These are phyloP conservation scores for Leccinum barrowsii DNA, from an alignment of 768 basidiomycete species.

Conservation along the genomic window DNA sequence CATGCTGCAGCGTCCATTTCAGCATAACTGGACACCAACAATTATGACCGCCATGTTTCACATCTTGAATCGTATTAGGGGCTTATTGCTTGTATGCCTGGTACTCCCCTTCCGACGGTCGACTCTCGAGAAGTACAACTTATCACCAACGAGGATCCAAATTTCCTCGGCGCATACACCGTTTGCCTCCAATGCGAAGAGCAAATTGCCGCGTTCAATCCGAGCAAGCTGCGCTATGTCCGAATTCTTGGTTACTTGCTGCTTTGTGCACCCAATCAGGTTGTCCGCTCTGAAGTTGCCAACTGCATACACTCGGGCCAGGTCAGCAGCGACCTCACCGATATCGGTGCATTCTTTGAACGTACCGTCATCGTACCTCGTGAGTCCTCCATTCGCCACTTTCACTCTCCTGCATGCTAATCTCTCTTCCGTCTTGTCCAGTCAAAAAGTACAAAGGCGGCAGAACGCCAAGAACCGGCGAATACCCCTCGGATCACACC, in stretches of 20 bases:
- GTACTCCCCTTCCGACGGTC: background rate
- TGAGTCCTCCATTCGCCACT: background rate
- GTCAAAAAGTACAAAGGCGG: conserved; percentile 9
- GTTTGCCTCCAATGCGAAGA: background rate
- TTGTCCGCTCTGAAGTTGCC: background rate
- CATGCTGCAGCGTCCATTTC: too few relatives aligned
- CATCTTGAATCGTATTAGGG: too few relatives aligned
- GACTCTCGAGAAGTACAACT: background rate
- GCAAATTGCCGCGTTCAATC: background rate
- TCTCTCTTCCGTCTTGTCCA: background rate
- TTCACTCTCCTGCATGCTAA: background rate
- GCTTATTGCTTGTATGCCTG: too few relatives aligned
- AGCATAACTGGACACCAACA: too few relatives aligned
- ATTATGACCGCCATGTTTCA: too few relatives aligned
- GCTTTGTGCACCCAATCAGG: background rate
- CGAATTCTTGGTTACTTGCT: conserved; percentile 8
- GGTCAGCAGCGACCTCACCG: background rate
- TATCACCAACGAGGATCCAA: background rate
- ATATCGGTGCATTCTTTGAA: conserved; percentile 5
- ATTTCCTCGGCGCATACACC: background rate
- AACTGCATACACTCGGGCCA: conserved; percentile 1
- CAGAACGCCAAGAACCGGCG: conserved; percentile 13
- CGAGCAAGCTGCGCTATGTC: background rate
- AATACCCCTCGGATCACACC: conserved; percentile 1
- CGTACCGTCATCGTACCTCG: conserved; percentile 2